Evolutionary conservation across 78 protist species (phyloP), one percentile per base, ranked within the genome.

Genomic region (Dictyostelium brefeldianum): DNA sequence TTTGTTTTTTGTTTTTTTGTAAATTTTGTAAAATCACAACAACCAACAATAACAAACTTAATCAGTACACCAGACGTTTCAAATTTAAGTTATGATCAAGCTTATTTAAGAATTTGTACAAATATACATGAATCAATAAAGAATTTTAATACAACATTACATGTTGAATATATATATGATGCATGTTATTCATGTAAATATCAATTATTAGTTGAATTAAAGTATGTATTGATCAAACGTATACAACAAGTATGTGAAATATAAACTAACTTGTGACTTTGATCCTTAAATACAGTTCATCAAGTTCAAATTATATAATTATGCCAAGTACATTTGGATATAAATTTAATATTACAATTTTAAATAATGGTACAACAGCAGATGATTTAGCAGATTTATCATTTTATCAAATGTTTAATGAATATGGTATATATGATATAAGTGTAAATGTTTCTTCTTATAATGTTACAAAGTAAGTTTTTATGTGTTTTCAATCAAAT

Each of bases 311-410:
- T 14, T 83, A 48, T 57, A 27, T 83, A 51, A 51, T 54, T 65
- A n/a, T 83, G 25, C 51, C 90, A 50, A 83, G 71, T 50, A 54
- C 64, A 41, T 84, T 84, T 84, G 81, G 83, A 57, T 84, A 84
- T 84, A 71, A 51, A 31, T 84, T 84, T 74, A 84, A 84, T 83
- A 15, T 43, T 20, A 53, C 79, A 1, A n/a, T 71, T 4, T 27
- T 47, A 57, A 41, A 41, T 12, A 41, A 20, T 10, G 59, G 25
- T 22, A 46, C n/a, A 20, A n/a, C 47, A 3, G 9, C 36, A 57
- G 27, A 20, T 22, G n/a, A 48, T 48, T 22, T 67, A 0, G 11
- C 25, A 48, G 47, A 22, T 47, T 25, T 48, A 48, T 25, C 43
- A 48, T n/a, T 84, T 25, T 18, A 4, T 3, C 31, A 54, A 46